Evolutionary conservation across 169 alveolate genomes (phyloP), one percentile per base, ranked within the genome.

Genomic region (Plasmodium gonderi): DNA sequence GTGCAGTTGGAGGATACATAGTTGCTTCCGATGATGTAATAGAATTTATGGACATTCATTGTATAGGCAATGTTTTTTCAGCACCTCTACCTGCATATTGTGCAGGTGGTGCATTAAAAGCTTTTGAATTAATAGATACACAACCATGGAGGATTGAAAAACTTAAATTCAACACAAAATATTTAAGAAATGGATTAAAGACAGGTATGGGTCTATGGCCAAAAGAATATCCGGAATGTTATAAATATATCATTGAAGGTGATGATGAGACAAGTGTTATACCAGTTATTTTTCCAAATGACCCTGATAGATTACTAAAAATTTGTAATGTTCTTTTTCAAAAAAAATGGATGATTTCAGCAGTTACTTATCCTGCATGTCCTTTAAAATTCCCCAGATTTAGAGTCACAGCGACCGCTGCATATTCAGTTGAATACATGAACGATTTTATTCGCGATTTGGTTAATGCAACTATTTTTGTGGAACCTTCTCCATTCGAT

Each of bases 81-180:
- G 97, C 97, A 3, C 96, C 97, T 26, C 51, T 95, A 65, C 94
- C 97, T 17, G 97, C 97, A 1, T 96, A 96, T 77, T 80, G 94
- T 38, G 97, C 97, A 8, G 97, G 97, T 20, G 97, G 95, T 44
- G 96, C 95, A 47, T 36, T 93, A 44, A 95, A 95, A 91, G 96
- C 97, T 9, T 92, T 96, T 49, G 96, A 94, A 76, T 67, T 96
- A 36, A 96, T 96, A 68, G 92, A 93, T 17, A 64, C 94, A 12
- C 95, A 95, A 75, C 96, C 94, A 49, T 94, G 96, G 96, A 83
- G 95, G 20, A 79, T 96, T 26, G 80, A 60, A 12, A 83, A 82
- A 82, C 91, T 94, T 17, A 94, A 95, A 74, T 91, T 81, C 23
- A 96, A 93, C 72, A 79, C 94, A 7, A 79, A 72, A 67, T 94